Evolutionary conservation across 2,329 filamentous ascomycete species (phyloP), one percentile per base, ranked within the genome.

Genomic region (Phaeoacremonium minimum): DNA sequence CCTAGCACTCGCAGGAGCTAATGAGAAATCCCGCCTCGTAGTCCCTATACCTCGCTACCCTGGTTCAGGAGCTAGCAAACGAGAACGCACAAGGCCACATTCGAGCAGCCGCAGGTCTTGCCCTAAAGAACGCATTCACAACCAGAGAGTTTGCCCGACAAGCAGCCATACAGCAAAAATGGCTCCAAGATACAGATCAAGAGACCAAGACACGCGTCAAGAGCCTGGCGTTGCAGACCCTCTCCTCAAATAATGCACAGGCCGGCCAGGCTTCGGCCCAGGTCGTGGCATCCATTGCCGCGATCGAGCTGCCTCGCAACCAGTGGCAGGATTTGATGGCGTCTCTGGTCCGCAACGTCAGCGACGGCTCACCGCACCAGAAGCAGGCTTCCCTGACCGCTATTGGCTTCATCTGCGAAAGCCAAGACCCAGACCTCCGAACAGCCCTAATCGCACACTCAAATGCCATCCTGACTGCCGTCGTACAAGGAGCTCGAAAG

Each of bases 401-500:
- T n/a, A 96, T 98, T 62, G 93, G 93, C 51, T 98, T 93, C 69
- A 91, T 98, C 53, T 98, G 93, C 75, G 93, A 98, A 64, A 91
- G 86, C 51, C 88, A 95, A 56, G 93, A 98, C 57, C 58, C 77
- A 33, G 90, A 96, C 43, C 77, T 98, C 35, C 80, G 93, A 48
- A 77, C 86, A 44, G 83, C 85, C 60, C 67, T 96, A 53, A 75
- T 85, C 47, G 73, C 83, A 49, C 90, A 97, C 70, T 97, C 91
- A 49, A 98, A 98, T 63, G 90, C 91, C 48, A 98, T 98, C 64
- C 71, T 98, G 56, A 98, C 93, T 12, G 93, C 93, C 44, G 93
- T 98, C 44, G 91, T 98, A 7, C 93, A 97, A 67, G 93, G 93
- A 55, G 93, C 93, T 43, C 83, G 93, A 52, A 96, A 96, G 66